phyloP scores from a whole-genome alignment of 352 stramenopile genomes.

The Globisporangium ultimum region DNA sequence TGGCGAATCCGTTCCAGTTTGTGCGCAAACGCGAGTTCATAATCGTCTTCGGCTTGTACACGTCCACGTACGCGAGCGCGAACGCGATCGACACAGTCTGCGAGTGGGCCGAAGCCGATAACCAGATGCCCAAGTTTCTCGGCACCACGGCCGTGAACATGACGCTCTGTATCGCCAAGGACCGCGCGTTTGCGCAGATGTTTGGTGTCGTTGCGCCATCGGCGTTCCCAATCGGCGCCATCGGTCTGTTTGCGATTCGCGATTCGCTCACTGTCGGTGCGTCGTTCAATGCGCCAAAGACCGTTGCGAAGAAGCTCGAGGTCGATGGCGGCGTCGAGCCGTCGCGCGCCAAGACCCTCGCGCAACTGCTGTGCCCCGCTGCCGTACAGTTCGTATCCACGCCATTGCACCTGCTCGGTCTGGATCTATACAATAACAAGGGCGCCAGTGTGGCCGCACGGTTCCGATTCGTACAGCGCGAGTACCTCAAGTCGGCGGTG shows the following conservation, averaged over 20 bases:
- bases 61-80: slow-evolving; percentile 84
- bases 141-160: slow-evolving; percentile 89
- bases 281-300: slow-evolving; percentile 85
- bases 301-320: slow-evolving; percentile 64
- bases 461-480: slow-evolving; percentile 59
- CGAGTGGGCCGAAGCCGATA: slow-evolving; percentile 69
- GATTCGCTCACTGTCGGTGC: slow-evolving; percentile 84
- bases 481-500: slow-evolving; percentile 84
- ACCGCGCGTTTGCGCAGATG: slow-evolving; percentile 90
- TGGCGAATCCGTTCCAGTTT: slow-evolving; percentile 75
- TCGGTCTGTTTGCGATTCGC: slow-evolving; percentile 84
- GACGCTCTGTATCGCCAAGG: slow-evolving; percentile 89
- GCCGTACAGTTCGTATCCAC: slow-evolving; percentile 88
- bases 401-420: slow-evolving; percentile 82
- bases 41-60: slow-evolving; percentile 90
- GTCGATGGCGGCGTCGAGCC: slow-evolving; percentile 43
- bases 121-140: slow-evolving; percentile 87
- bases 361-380: slow-evolving; percentile 81
- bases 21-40: slow-evolving; percentile 84
- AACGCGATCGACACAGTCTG: slow-evolving; percentile 86
- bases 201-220: slow-evolving; percentile 82
- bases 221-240: slow-evolving; percentile 72
- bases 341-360: slow-evolving; percentile 45
- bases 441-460: slow-evolving; percentile 26
- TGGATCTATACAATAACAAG: slow-evolving; percentile 89